These are phyloP conservation scores for Cladophialophora exuberans DNA, from an alignment of 2,329 filamentous ascomycete species.

Conservation along the genomic window DNA sequence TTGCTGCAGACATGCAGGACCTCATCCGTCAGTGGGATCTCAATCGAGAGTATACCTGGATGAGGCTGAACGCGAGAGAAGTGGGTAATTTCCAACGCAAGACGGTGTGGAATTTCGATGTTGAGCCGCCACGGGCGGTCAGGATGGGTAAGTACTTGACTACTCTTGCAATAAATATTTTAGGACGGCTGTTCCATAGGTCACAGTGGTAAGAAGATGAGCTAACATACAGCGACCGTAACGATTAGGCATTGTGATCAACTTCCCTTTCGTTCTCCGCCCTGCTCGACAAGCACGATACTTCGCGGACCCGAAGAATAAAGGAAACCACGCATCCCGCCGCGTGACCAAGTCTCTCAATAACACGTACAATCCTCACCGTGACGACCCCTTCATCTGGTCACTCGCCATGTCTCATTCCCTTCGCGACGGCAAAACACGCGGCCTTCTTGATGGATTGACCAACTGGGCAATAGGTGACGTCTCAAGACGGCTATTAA, in stretches of 20 bases:
- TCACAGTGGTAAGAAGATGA: background rate
- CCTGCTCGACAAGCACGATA: constrained; percentile 13
- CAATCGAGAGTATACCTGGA: constrained; percentile 16
- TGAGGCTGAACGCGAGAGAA: constrained; percentile 18
- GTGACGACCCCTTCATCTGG: constrained; percentile 21
- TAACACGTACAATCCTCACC: constrained; percentile 11
- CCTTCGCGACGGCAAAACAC: constrained; percentile 14
- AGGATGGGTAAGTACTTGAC: constrained; percentile 14
- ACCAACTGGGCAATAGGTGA: constrained; percentile 16
- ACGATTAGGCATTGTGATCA: constrained; percentile 8
- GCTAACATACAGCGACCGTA: background rate
- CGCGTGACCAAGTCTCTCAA: constrained; percentile 4
- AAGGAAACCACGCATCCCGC: background rate
- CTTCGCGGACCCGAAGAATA: constrained; percentile 5
- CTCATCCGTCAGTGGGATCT: constrained; percentile 20
- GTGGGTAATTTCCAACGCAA: constrained; percentile 21
- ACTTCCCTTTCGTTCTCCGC: constrained; percentile 20
- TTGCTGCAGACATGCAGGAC: constrained; percentile 10
- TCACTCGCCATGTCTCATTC: constrained; percentile 24
- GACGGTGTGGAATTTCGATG: constrained; percentile 13
- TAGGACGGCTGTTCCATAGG: background rate
- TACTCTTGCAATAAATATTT: background rate
- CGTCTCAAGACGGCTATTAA: constrained; percentile 12
- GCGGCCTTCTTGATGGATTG: constrained; percentile 16
- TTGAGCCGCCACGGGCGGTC: constrained; percentile 8